phyloP scores from a whole-genome alignment of 106 monocot genomes.

The Gastrodia elata region DNA sequence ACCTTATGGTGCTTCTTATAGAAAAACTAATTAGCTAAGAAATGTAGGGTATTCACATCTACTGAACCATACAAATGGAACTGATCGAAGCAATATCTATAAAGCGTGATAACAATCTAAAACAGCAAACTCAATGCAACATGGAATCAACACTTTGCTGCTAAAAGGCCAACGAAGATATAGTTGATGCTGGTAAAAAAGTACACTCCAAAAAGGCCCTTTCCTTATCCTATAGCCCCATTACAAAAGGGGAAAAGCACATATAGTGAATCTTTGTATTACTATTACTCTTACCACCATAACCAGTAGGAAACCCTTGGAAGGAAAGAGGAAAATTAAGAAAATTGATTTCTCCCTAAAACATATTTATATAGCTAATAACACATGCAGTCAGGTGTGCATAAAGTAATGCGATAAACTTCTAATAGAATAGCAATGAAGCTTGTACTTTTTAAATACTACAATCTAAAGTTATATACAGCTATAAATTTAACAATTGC shows the following conservation, averaged over 20 bases:
- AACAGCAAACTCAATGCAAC: background rate
- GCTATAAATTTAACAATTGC: background rate
- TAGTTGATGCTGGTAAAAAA: background rate
- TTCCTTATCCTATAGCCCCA: no score
- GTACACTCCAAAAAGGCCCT: no score
- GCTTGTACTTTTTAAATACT: background rate
- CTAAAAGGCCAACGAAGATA: background rate
- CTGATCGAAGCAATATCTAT: background rate
- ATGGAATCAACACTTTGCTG: background rate
- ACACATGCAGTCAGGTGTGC: background rate
- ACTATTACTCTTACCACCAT: no score
- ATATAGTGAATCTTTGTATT: no score
- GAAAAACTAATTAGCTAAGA: background rate
- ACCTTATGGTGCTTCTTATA: background rate
- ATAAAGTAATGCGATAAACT: background rate
- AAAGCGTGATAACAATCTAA: background rate
- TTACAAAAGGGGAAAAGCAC: no score
- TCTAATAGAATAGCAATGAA: background rate
- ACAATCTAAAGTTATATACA: background rate
- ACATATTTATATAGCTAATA: no score
- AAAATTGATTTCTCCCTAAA: no score
- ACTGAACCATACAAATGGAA: background rate
- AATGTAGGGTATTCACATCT: background rate
- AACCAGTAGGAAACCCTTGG: no score
- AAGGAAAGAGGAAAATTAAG: no score